Conservation (phyloP, 805 yeast genomes). For the Saccharomycopsis fibuligera region DNA sequence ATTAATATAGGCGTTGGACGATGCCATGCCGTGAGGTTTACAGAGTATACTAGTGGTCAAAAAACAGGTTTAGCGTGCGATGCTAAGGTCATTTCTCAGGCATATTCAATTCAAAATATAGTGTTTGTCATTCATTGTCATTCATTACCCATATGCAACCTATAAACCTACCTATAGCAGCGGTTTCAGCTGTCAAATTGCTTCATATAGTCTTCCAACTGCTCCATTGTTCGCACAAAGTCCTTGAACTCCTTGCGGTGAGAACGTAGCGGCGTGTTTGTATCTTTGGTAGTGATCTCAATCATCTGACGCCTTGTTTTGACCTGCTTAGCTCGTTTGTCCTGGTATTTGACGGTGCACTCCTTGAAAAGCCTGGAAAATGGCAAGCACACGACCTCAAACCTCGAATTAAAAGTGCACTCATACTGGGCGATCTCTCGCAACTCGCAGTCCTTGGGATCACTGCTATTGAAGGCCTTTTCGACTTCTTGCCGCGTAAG, state of each 20-base stretch:
- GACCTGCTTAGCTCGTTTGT: constrained; percentile 3
- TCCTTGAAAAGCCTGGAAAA: constrained; percentile 17
- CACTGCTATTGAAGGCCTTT: neutral
- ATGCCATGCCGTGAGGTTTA: no score
- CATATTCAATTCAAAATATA: no score
- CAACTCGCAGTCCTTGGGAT: constrained; percentile 12
- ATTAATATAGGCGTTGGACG: no score
- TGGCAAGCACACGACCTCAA: constrained; percentile 16
- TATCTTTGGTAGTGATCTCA: constrained; percentile 13
- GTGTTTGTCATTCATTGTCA: no score
- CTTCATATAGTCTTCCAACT: neutral
- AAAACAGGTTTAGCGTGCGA: no score
- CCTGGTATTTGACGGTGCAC: constrained; percentile 9
- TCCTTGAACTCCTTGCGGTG: constrained; percentile 9
- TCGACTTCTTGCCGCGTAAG: constrained; percentile 2
- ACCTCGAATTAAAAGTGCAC: constrained; percentile 8
- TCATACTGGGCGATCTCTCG: constrained; percentile 17
- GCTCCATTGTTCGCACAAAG: constrained; percentile 1
- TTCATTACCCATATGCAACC: no score
- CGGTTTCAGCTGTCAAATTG: no score
- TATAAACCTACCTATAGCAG: no score
- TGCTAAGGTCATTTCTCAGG: no score
- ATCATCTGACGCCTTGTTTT: constrained; percentile 3
- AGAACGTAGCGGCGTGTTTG: constrained; percentile 1
- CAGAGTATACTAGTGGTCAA: no score